These are phyloP conservation scores for Cicer cuneatum DNA, from an alignment of 306 rosid genomes.

Conservation along the genomic window DNA sequence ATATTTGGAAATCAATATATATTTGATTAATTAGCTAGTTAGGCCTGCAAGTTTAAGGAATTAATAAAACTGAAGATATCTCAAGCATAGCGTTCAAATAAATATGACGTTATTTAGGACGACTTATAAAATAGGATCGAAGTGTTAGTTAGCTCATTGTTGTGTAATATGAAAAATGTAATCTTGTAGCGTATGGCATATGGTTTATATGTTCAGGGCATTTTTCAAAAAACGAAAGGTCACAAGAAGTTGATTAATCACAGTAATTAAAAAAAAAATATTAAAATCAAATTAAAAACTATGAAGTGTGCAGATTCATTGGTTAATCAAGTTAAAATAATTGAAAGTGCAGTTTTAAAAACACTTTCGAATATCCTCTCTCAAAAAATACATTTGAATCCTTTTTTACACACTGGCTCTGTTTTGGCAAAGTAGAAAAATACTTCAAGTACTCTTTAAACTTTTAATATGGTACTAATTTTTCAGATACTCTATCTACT, in stretches of 20 bases:
- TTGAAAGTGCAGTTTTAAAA: neutral
- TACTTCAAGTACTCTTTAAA: no score
- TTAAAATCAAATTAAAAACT: neutral
- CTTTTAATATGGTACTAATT: no score
- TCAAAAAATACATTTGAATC: no score
- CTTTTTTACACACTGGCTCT: no score
- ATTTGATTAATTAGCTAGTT: constrained; percentile 33
- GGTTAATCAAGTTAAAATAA: neutral
- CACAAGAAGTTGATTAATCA: neutral
- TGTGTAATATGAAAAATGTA: neutral
- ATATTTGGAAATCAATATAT: constrained; percentile 4
- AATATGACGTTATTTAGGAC: constrained; percentile 8
- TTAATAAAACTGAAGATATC: constrained; percentile 28
- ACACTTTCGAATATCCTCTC: no score
- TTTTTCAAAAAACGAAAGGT: neutral
- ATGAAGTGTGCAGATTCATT: neutral
- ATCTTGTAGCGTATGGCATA: neutral
- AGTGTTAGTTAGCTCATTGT: neutral
- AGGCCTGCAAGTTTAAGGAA: constrained; percentile 3
- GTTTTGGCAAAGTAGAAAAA: no score
- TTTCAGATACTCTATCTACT: no score
- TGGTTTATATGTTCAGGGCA: neutral
- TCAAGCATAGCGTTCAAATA: constrained; percentile 20
- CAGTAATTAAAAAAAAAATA: neutral
- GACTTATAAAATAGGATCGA: neutral